These are phyloP conservation scores for Seminavis robusta DNA, from an alignment of 108 stramenopile species.

Conservation along the genomic window DNA sequence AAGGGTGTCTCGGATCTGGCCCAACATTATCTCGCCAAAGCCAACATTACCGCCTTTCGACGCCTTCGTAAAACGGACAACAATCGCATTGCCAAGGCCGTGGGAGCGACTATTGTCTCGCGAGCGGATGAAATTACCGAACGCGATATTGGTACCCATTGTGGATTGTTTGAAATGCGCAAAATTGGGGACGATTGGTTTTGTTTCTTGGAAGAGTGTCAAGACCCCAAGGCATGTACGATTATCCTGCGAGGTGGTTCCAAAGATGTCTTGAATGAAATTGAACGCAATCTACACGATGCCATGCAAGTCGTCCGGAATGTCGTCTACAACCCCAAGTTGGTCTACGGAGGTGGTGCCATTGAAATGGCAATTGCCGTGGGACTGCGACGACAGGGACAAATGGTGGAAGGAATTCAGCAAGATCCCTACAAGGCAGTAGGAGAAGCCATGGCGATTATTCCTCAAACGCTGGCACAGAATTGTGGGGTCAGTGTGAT, in stretches of 20 bases:
- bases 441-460: conserved; percentile 97
- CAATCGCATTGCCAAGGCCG: conserved; percentile 97
- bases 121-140: conserved; percentile 99
- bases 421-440: conserved; percentile 97
- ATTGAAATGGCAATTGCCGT: conserved; percentile 98
- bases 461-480: conserved; percentile 97
- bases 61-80: conserved; percentile 99
- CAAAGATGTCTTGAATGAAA: conserved; percentile 99
- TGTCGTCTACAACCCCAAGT: conserved; percentile 95
- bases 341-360: conserved; percentile 98
- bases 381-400: conserved; percentile 78
- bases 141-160: conserved; percentile 95
- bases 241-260: conserved; percentile 96
- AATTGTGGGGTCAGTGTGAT: conserved; percentile 99
- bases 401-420: conserved; percentile 79
- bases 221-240: conserved; percentile 98
- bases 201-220: conserved; percentile 96
- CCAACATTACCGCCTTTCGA: conserved; percentile 96
- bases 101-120: conserved; percentile 96
- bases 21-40: conserved; percentile 99
- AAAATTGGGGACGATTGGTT: conserved; percentile 99
- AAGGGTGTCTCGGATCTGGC: conserved; percentile 99
- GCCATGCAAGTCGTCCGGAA: conserved; percentile 99
- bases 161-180: conserved; percentile 99
- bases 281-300: conserved; percentile 98